These are phyloP conservation scores for Eutypa lata DNA, from an alignment of 2,329 filamentous ascomycete genomes.

Conservation along the genomic window DNA sequence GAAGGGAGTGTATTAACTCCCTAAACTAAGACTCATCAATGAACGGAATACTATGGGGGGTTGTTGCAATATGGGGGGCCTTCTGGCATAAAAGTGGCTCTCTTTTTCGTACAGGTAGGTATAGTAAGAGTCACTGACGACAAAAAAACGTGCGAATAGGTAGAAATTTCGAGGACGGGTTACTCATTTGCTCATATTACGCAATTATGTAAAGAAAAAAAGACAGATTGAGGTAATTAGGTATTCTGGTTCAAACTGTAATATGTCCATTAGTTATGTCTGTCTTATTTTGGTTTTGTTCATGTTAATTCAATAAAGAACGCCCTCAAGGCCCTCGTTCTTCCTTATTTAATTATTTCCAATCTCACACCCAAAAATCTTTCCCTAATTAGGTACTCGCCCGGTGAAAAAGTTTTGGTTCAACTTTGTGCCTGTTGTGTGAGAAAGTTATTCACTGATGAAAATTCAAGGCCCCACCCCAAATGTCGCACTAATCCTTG, in stretches of 20 bases:
- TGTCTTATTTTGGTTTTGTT: no score
- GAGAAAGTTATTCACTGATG: not conserved
- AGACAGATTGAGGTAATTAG: not conserved
- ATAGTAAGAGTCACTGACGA: not conserved
- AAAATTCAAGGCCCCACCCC: not conserved
- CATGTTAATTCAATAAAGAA: no score
- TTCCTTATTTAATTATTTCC: not conserved
- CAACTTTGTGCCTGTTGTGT: no score
- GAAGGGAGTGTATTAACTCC: not conserved
- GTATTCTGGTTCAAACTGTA: not conserved
- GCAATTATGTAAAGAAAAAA: no score
- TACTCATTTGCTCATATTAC: not conserved
- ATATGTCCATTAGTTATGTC: no score
- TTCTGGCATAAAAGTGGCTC: not conserved
- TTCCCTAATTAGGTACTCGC: not conserved
- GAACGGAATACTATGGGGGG: not conserved
- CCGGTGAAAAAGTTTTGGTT: no score
- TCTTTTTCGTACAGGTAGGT: not conserved
- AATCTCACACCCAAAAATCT: not conserved
- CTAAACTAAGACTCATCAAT: not conserved
- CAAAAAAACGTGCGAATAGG: not conserved
- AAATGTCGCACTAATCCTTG: slow-evolving; percentile 11
- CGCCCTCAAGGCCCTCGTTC: no score
- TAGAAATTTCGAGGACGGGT: not conserved
- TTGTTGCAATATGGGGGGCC: not conserved